Conservation (phyloP, 305 asterid genomes). For the Salvia sclarea region DNA sequence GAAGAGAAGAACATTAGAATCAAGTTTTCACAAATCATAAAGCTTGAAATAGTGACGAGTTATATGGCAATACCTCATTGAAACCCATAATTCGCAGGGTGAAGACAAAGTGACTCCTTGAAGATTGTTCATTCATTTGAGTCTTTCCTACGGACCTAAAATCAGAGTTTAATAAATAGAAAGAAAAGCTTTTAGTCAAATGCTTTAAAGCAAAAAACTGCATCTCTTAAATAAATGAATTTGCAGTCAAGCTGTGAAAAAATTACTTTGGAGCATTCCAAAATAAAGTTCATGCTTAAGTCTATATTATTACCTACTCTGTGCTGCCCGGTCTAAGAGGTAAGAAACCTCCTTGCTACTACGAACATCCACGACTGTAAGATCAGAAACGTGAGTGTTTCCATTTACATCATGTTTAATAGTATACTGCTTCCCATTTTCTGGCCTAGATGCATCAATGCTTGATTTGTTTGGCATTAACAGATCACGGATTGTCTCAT, state of each 20-base stretch:
- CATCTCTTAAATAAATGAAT: not conserved
- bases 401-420: slow-evolving; percentile 86
- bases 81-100: slow-evolving; percentile 76
- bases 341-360: slow-evolving; percentile 89
- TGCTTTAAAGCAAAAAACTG: not conserved
- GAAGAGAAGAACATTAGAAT: not conserved
- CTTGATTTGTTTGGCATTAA: slow-evolving; percentile 58
- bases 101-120: slow-evolving; percentile 94
- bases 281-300: not conserved
- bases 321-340: slow-evolving; percentile 87
- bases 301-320: slow-evolving; percentile 69
- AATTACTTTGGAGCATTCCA: no score
- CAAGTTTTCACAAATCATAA: not conserved
- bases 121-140: slow-evolving; percentile 93
- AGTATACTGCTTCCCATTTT: slow-evolving; percentile 71
- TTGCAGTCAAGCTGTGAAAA: not conserved
- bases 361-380: slow-evolving; percentile 70
- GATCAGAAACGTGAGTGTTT: slow-evolving; percentile 76
- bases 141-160: slow-evolving; percentile 89
- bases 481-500: slow-evolving; percentile 86
- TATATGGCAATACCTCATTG: slow-evolving; percentile 62
- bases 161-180: not conserved
- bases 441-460: slow-evolving; percentile 57
- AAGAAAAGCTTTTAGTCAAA: not conserved
- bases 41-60: not conserved